Base-by-base conservation (phyloP, 495 filamentous ascomycete genomes). In the Penicillium dipodomyicola region DNA sequence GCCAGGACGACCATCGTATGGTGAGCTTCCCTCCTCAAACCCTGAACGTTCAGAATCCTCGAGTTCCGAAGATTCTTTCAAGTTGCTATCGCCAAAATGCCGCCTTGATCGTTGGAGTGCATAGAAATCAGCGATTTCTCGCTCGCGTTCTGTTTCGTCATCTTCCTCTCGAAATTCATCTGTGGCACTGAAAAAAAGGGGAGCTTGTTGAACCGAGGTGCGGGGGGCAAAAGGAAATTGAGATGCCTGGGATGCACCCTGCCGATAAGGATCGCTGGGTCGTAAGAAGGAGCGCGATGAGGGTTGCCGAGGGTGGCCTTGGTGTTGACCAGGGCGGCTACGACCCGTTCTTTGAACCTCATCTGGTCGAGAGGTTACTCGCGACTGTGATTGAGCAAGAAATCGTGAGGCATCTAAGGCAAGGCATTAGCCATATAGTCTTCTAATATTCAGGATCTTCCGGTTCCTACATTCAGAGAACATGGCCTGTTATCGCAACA, bases 381-480 rank as follows among this genome's bases (percentile, higher is more conserved):
- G 86, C 33, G 94, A 96, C 76, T 97, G 92, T 52, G 94, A 97
- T 82, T 98, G 94, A 48, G 94, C 92, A 59, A 98, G 86, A 70
- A 98, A 98, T 49, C 87, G 88, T 52, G 95, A 97, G 63, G 94
- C 94, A 88, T 98, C 94, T 98, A 32, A 17, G 10, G 23, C 19
- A 11, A 45, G 27, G 5, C 14, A 15, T 54, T 30, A 54, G 52
- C 41, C 15, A 39, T 44, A 14, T 22, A 11, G 15, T 17, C 35
- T 12, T 39, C n/a, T 17, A 29, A 32, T 27, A 7, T 5, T 20
- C 40, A 35, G 17, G 14, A 10, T 25, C 22, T 29, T 17, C 14
- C 25, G 12, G 49, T 5, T 23, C 92, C 78, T 83, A 96, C 92
- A 97, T 87, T 96, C 93, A 33, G 93, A 97, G 75, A 97, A 97